Base-by-base conservation (phyloP, 768 basidiomycete species). In the Kockovaella imperatae region DNA sequence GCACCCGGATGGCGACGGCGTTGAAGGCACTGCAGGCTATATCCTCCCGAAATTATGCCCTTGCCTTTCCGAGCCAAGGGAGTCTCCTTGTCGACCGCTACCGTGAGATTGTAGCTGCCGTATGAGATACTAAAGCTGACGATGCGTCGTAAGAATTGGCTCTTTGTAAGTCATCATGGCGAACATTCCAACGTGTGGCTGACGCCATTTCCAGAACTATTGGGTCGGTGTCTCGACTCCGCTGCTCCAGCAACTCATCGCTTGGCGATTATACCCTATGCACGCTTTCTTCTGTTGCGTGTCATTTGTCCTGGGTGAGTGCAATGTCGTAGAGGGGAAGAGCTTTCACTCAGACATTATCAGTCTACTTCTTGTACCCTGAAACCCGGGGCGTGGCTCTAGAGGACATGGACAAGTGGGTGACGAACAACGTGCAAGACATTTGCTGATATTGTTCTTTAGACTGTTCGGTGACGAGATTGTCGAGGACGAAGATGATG, bases 211-310 rank as follows among this genome's bases (percentile, higher is more conserved):
- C 31, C 43, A 61, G 76, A 90, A 90, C 70, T 93, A 83, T 71
- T 71, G 89, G 49, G 86, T 96, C 32, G 90, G 90, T 26, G 84
- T 86, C 68, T 76, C 80, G 24, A 96, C 90, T 0, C 91, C 90
- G 1, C 78, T 81, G 45, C 74, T 95, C 31, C 88, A 93, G 71
- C 87, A 90, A 50, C 70, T 78, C 18, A 93, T 96, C 57, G 78
- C 78, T 34, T 97, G 91, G 90, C 78, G 86, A 39, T 69, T 96
- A 46, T 95, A 96, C 73, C 87, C 87, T 0, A 91, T 96, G 88
- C 89, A 93, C 59, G 87, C 83, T 1, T 88, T 88, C 73, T 90
- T 88, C 72, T 89, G 88, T 67, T 79, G 79, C 7, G 83, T 85
- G 62, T 87, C 87, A 63, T 86, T 91, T 66, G 74, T 93, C 39